phyloP scores from a whole-genome alignment of 495 filamentous ascomycete genomes.

The Pyrenopolyporus hunteri region DNA sequence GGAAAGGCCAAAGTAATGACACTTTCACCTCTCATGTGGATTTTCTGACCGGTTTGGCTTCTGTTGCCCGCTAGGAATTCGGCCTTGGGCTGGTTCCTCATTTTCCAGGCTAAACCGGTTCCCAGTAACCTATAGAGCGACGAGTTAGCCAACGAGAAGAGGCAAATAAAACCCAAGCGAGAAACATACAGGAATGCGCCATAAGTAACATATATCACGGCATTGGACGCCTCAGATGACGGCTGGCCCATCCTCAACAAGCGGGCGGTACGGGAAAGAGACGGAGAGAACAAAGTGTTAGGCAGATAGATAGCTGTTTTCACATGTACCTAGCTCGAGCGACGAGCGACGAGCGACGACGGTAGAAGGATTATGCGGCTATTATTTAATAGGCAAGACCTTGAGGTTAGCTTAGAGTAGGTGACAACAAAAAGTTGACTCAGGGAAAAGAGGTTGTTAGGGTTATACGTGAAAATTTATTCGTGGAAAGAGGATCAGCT shows the following conservation, averaged over 20 bases:
- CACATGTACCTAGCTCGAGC: too few relatives aligned
- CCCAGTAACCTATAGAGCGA: conserved; percentile 60
- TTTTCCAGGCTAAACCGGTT: conserved; percentile 68
- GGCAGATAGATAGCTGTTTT: too few relatives aligned
- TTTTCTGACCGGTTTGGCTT: conserved; percentile 76
- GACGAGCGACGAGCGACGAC: too few relatives aligned
- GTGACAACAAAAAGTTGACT: too few relatives aligned
- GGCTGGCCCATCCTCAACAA: conserved; percentile 66
- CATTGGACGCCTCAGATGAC: conserved; percentile 72
- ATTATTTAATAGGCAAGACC: too few relatives aligned
- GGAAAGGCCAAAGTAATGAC: background rate
- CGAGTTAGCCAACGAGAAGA: background rate
- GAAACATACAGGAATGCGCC: conserved; percentile 66
- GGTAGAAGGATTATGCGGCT: too few relatives aligned
- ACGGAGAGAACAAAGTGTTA: background rate
- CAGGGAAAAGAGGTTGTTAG: too few relatives aligned
- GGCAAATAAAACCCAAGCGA: background rate
- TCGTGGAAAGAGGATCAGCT: too few relatives aligned
- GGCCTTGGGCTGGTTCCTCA: conserved; percentile 70
- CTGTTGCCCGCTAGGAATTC: conserved; percentile 73
- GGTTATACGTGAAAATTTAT: too few relatives aligned
- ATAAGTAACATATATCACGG: conserved; percentile 77
- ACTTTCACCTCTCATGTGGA: conserved; percentile 16
- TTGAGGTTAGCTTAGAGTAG: too few relatives aligned
- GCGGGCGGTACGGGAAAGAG: too few relatives aligned